Evolutionary conservation across 176 grass and related monocot species (phyloP), one percentile per base, ranked within the genome.

Genomic region (Aegilops tauschii): DNA sequence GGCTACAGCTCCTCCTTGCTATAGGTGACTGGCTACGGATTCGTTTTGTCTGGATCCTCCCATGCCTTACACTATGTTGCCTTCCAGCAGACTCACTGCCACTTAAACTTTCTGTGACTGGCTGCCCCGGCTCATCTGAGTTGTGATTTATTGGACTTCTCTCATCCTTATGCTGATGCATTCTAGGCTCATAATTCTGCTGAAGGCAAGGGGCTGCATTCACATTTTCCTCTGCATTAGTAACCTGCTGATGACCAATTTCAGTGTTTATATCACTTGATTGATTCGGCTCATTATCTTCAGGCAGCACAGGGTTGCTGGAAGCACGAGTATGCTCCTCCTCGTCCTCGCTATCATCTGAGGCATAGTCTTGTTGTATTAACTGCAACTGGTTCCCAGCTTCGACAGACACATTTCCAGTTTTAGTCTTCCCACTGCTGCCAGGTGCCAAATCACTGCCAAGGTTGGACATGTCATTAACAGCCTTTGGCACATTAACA

Each of bases 361-460:
- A 94, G 86, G 88, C 72, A 81, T 95, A 99, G 69, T 83, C 97
- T 83, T 96, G 92, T 86, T 93, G 92, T 86, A 99, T 82, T 86
- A 96, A 47, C 52, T 35, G 88, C 78, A 99, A 96, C 37, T 92
- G 83, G 40, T 77, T 96, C 35, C 58, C 75, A 87, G 81, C 86
- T 82, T 90, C 90, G 23, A 79, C 29, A 28, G 82, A 88, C 66
- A 85, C 76, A 79, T 45, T 84, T 61, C 70, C 74, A 83, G 63
- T 82, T 90, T 90, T 84, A 87, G 59, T 50, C 58, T 90, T 94
- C 47, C 30, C 77, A 27, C 18, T 49, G 65, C 40, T 82, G 73
- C 35, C 47, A 88, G 73, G 40, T 73, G 65, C 66, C 14, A 83
- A 63, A 84, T 89, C 72, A 73, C 84, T 89, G 45, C 62, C 70